Conservation (phyloP, 169 alveolate genomes). For the Amoebophrya sp. region DNA sequence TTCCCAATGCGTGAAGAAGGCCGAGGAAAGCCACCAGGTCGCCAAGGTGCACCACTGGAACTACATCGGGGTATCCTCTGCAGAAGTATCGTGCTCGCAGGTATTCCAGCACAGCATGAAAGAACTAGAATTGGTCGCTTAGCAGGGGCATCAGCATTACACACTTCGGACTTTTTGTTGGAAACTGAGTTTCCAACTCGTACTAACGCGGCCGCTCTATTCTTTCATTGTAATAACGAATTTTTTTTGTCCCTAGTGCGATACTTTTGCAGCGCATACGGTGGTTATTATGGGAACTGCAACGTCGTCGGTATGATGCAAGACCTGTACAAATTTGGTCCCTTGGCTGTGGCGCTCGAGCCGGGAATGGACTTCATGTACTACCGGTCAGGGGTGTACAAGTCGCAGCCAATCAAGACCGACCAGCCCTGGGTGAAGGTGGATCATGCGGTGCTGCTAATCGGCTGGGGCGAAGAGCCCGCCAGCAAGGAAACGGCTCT, state of each 20-base stretch:
- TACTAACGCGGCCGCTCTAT: no score
- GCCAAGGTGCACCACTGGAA: neutral
- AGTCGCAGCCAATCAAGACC: neutral
- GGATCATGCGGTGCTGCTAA: neutral
- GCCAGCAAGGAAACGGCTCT: no score
- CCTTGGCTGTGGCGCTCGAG: neutral
- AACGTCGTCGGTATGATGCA: neutral
- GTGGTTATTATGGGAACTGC: neutral
- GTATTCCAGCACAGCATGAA: no score
- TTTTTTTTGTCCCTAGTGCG: no score
- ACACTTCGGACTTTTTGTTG: no score
- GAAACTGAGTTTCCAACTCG: no score
- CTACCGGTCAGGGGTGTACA: neutral
- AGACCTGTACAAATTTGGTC: neutral
- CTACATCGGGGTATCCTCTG: neutral
- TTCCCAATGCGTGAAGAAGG: neutral
- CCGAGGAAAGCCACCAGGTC: neutral
- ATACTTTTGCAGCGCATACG: no score
- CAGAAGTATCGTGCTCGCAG: no score
- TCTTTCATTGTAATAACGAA: no score
- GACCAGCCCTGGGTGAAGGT: neutral
- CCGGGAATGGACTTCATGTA: conserved; percentile 1
- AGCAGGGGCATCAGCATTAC: no score
- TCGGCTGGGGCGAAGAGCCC: conserved; percentile 22
- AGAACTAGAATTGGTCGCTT: no score